Evolutionary conservation across 140 eudicot genomes (phyloP).

Genomic region (Cichorium intybus): DNA sequence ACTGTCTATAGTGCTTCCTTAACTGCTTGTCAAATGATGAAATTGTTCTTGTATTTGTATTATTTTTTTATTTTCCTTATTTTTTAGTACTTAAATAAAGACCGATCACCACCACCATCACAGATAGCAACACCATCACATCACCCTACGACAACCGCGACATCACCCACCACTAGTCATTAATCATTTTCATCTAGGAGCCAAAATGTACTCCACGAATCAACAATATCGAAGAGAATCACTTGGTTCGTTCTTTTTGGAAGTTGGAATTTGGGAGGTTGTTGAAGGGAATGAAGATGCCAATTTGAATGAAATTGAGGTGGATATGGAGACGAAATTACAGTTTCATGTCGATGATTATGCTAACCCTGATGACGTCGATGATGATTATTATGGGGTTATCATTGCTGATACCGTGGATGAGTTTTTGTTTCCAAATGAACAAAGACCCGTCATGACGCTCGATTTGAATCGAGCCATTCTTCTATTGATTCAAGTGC

Average conservation of each 20-base stretch:
- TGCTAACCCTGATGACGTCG: slow-evolving; percentile 9
- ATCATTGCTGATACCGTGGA: slow-evolving; percentile 32
- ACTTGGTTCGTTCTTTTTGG: too few relatives aligned
- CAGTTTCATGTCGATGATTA: slow-evolving; percentile 6
- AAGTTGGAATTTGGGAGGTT: slow-evolving; percentile 16
- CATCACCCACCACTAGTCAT: too few relatives aligned
- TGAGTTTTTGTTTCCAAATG: slow-evolving; percentile 31
- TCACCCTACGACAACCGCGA: too few relatives aligned
- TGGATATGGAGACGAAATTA: slow-evolving; percentile 32
- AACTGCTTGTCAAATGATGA: too few relatives aligned
- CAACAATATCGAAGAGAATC: background rate
- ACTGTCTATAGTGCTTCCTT: too few relatives aligned
- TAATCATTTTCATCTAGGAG: too few relatives aligned
- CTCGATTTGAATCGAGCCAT: slow-evolving; percentile 16
- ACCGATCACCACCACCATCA: too few relatives aligned
- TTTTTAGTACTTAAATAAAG: too few relatives aligned
- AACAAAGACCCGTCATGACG: background rate
- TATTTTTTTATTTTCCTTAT: too few relatives aligned
- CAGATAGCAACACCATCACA: too few relatives aligned
- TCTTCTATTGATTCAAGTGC: slow-evolving; percentile 2
- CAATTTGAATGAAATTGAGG: slow-evolving; percentile 21
- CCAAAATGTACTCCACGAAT: too few relatives aligned
- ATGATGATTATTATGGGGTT: slow-evolving; percentile 26
- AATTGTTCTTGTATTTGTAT: too few relatives aligned
- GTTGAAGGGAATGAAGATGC: slow-evolving; percentile 4